A percentile compares a stretch with the other conserved stretches of the same genome.
Evolutionary conservation across 768 basidiomycete species (phyloP).

Genomic region (Mycena floridula): DNA sequence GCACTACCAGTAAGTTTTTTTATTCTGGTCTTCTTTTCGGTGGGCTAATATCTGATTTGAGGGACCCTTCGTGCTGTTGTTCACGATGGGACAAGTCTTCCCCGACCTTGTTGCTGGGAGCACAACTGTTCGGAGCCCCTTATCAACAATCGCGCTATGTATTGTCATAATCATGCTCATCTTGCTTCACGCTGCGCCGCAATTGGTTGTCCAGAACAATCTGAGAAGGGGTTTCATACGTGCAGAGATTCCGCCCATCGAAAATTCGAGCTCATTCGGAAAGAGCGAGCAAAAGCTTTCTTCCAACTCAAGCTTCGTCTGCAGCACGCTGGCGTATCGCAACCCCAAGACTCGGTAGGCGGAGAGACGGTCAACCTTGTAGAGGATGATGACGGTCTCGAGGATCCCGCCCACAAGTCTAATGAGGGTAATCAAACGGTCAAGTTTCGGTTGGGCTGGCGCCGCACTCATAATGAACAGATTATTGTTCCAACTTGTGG

Average conservation of each 20-base stretch:
- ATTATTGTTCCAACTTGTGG: constrained; percentile 18
- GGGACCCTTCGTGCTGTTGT: neutral
- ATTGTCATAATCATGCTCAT: constrained; percentile 16
- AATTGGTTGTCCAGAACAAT: constrained; percentile 9
- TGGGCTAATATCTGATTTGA: no score
- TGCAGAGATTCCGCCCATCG: constrained; percentile 12
- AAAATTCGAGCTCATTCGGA: constrained; percentile 2
- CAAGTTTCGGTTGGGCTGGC: constrained; percentile 19
- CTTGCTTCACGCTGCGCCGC: constrained; percentile 13
- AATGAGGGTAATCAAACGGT: constrained; percentile 14
- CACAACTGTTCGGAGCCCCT: constrained; percentile 20
- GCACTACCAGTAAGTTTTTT: no score
- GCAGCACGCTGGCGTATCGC: constrained; percentile 5
- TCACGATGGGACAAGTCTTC: constrained; percentile 16
- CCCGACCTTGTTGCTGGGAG: constrained; percentile 23
- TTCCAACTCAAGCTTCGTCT: constrained; percentile 11
- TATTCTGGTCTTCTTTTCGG: no score
- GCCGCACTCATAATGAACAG: constrained; percentile 25
- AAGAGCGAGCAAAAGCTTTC: constrained; percentile 6
- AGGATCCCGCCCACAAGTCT: constrained; percentile 2
- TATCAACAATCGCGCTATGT: constrained; percentile 10
- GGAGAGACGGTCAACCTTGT: neutral
- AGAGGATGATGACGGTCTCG: constrained; percentile 2
- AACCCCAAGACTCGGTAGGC: constrained; percentile 2
- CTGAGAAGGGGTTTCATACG: constrained; percentile 11